phyloP scores from a whole-genome alignment of 1,139 yeast genomes.

The Debaryomyces nepalensis region DNA sequence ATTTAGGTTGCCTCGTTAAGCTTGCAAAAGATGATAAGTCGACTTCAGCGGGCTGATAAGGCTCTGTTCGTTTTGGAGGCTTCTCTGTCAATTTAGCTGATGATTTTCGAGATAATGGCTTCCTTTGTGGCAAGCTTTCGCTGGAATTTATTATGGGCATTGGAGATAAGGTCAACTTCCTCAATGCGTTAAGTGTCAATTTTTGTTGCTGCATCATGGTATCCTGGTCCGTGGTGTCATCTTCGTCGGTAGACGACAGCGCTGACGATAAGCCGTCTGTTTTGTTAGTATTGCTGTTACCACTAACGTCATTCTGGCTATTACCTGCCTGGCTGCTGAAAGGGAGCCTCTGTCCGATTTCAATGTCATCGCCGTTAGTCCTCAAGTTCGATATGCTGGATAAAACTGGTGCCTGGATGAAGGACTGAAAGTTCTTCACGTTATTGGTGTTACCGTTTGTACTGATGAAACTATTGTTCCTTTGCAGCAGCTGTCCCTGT shows the following conservation, averaged over 20 bases:
- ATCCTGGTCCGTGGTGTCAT: constrained; percentile 38
- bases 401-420: constrained; percentile 54
- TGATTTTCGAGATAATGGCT: constrained; percentile 19
- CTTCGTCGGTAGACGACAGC: constrained; percentile 15
- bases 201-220: constrained; percentile 47
- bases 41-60: constrained; percentile 60
- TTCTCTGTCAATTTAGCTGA: constrained; percentile 18
- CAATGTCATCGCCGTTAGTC: constrained; percentile 32
- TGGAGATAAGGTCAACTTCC: constrained; percentile 50
- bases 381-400: constrained; percentile 43
- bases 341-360: constrained; percentile 51
- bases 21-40: constrained; percentile 55
- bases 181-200: constrained; percentile 50
- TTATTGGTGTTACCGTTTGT: constrained; percentile 21
- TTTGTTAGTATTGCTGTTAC: constrained; percentile 10
- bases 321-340: constrained; percentile 32
- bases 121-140: constrained; percentile 11
- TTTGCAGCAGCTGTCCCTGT: constrained; percentile 16
- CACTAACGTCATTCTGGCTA: constrained; percentile 8
- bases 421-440: constrained; percentile 49
- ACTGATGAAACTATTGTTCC: constrained; percentile 32
- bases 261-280: constrained; percentile 10
- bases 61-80: constrained; percentile 26
- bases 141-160: constrained; percentile 35
- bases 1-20: constrained; percentile 50